Evolutionary conservation across 2,329 filamentous ascomycete genomes (phyloP), one percentile per base, ranked within the genome.

Genomic region (Trichoderma sp.): DNA sequence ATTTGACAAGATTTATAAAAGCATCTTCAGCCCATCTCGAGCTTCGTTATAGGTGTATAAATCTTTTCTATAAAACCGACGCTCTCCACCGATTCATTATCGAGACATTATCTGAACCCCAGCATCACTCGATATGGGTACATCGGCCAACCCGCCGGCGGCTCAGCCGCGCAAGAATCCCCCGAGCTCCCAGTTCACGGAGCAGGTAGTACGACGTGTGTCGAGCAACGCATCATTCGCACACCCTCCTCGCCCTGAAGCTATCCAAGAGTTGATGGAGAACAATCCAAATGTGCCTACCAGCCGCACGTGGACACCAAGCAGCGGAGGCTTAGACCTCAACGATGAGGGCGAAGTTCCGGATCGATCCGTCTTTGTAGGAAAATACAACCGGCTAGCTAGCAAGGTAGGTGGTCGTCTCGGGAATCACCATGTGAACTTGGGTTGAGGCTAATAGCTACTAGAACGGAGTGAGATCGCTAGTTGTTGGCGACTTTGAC

Each of bases 351-450:
- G 86, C 48, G 83, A 84, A 34, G 74, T 83, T 17, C 81, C 84
- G 39, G 81, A 84, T 64, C 80, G 86, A 34, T 74, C 77, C 1
- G 72, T 77, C 3, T 87, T 86, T 73, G 75, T 89, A 6, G 72
- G 82, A 8, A 85, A 89, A 71, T 90, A 89, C 75, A 90, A 90
- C 74, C 79, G 81, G 5, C 75, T 90, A 5, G 88, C 88, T 3
- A 82, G 80, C 67, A 86, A 86, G 82, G 87, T 88, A 69, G 35
- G 10, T 1, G 9, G 5, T 5, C 5, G 19, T 13, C 7, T 9
- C 17, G 17, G 12, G 5, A n/a, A 39, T 1, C 3, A 22, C 9
- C 2, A 27, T 5, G 7, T 27, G 13, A 27, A 27, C 57, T 15
- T 39, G 39, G 52, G 8, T 4, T 12, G 5, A 50, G 50, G 22